Evolutionary conservation across 2,329 filamentous ascomycete species (phyloP).

Genomic region (Ceratocystis huliohia): DNA sequence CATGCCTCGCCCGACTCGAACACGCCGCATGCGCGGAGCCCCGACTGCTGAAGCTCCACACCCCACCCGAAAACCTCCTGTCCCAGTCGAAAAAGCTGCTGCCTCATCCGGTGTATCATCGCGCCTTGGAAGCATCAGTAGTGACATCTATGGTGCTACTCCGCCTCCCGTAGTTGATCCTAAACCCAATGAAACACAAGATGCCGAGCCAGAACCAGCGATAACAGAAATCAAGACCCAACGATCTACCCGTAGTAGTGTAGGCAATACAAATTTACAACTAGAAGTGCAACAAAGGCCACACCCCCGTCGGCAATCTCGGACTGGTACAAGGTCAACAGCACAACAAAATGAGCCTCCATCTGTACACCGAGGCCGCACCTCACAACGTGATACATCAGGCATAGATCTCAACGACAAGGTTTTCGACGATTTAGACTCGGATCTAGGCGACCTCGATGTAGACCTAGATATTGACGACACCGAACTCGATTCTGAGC

Average conservation of each 20-base stretch:
- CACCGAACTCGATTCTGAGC: slow-evolving; percentile 22
- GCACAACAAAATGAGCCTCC: neutral
- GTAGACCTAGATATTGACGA: slow-evolving; percentile 27
- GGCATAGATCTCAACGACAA: slow-evolving; percentile 39
- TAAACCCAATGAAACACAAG: slow-evolving; percentile 15
- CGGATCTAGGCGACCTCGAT: slow-evolving; percentile 32
- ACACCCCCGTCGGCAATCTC: neutral
- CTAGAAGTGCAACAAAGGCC: neutral
- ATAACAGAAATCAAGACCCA: neutral
- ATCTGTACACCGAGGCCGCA: slow-evolving; percentile 16
- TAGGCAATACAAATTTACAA: neutral
- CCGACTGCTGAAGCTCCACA: slow-evolving; percentile 12
- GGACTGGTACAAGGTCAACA: neutral
- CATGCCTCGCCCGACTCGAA: slow-evolving; percentile 22
- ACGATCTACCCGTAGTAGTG: slow-evolving; percentile 2
- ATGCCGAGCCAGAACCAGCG: neutral
- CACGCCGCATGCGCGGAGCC: slow-evolving; percentile 21
- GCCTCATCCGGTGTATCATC: slow-evolving; percentile 24
- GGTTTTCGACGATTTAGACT: slow-evolving; percentile 34
- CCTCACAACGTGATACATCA: slow-evolving; percentile 31
- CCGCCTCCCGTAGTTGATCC: slow-evolving; percentile 8
- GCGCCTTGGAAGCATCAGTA: slow-evolving; percentile 13
- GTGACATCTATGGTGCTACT: slow-evolving; percentile 20
- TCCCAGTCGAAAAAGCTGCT: neutral
- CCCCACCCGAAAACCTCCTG: slow-evolving; percentile 1